Evolutionary conservation across 192 early-diverging fungal genomes (phyloP).

Genomic region (Chytriomyces hyalinus): DNA sequence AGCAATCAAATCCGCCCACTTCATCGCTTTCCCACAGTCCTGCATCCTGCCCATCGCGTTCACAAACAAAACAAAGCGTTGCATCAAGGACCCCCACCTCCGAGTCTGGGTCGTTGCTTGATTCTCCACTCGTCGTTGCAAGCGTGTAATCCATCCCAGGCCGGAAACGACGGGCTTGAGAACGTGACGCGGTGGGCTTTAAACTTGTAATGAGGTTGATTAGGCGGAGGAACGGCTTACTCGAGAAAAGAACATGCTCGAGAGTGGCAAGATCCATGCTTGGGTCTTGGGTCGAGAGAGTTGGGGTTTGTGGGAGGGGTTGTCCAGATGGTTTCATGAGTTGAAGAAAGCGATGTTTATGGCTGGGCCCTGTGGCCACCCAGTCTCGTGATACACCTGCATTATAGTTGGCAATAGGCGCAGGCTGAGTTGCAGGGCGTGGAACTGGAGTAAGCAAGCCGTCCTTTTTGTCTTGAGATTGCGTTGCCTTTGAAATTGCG

Average conservation of each 20-base stretch:
- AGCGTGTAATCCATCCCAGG: conserved; percentile 83
- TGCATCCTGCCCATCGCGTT: conserved; percentile 23
- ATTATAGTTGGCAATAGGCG: conserved; percentile 57
- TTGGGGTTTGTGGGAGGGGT: not conserved
- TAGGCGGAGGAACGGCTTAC: conserved; percentile 65
- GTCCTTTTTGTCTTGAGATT: conserved; percentile 56
- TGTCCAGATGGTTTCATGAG: conserved; percentile 40
- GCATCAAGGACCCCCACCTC: conserved; percentile 62
- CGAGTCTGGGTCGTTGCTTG: not conserved
- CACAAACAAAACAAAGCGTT: conserved; percentile 59
- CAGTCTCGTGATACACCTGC: conserved; percentile 62
- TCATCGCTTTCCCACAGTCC: conserved; percentile 32
- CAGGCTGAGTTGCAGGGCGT: not conserved
- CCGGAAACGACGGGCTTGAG: conserved; percentile 73
- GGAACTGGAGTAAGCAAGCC: conserved; percentile 33
- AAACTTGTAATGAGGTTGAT: conserved; percentile 63
- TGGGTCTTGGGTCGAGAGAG: conserved; percentile 24
- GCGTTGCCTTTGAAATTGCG: conserved; percentile 43
- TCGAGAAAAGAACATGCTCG: conserved; percentile 54
- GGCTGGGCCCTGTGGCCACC: conserved; percentile 67
- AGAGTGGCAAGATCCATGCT: conserved; percentile 45
- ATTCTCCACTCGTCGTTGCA: conserved; percentile 53
- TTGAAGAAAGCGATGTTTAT: conserved; percentile 66
- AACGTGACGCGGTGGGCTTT: conserved; percentile 48
- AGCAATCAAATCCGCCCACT: conserved; percentile 78